Conservation (phyloP, 805 yeast genomes). For the Candida tammaniensis region DNA sequence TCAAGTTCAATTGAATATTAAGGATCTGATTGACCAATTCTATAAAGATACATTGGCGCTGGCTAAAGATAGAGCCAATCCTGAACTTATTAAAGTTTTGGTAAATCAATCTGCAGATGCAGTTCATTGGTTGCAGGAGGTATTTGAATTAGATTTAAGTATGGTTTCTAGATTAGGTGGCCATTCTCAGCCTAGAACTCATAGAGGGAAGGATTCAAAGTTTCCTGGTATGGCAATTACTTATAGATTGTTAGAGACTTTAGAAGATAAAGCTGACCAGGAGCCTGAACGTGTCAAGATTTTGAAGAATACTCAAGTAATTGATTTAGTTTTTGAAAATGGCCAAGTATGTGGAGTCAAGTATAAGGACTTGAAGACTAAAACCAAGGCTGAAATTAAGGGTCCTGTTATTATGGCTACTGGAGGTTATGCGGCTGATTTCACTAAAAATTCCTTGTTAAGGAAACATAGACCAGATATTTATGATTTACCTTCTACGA, state of each 20-base stretch:
- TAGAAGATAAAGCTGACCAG: conserved; percentile 44
- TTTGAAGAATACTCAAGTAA: conserved; percentile 38
- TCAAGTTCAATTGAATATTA: conserved; percentile 47
- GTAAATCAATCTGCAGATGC: conserved; percentile 64
- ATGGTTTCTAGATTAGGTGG: conserved; percentile 80
- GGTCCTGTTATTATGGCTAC: conserved; percentile 65
- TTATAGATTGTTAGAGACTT: conserved; percentile 47
- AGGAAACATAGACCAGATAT: conserved; percentile 59
- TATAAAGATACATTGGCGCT: conserved; percentile 66
- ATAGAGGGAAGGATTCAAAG: conserved; percentile 66
- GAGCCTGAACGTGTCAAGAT: conserved; percentile 45
- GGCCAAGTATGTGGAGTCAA: conserved; percentile 27
- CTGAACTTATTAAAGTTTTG: conserved; percentile 55
- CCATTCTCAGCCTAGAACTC: conserved; percentile 77
- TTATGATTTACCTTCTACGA: conserved; percentile 54
- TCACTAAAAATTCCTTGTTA: conserved; percentile 49
- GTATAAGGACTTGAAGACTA: conserved; percentile 31
- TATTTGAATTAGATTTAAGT: conserved; percentile 59
- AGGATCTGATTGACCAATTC: conserved; percentile 59
- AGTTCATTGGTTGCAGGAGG: conserved; percentile 68
- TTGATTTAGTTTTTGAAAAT: conserved; percentile 36
- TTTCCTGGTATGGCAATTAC: conserved; percentile 70
- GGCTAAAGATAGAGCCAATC: conserved; percentile 59
- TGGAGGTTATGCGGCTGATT: conserved; percentile 69
- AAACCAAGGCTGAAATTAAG: conserved; percentile 27